A percentile compares a stretch with the other conserved stretches of the same genome.
Evolutionary conservation across 2,329 filamentous ascomycete genomes (phyloP).

Genomic region (Arthroderma sp.): DNA sequence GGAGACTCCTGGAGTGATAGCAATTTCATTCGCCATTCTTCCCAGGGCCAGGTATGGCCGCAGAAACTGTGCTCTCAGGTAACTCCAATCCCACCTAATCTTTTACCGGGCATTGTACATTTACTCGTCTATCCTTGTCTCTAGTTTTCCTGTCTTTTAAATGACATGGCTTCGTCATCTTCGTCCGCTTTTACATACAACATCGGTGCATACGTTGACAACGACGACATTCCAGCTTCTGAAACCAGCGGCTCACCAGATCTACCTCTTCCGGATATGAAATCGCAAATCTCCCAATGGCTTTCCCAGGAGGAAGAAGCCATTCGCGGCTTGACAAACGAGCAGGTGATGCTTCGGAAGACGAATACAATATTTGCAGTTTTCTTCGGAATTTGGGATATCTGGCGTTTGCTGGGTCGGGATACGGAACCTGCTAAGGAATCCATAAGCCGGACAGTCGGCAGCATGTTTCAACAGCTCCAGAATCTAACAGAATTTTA

Average conservation of each 20-base stretch:
- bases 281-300: conserved; percentile 25
- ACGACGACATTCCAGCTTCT: conserved; percentile 17
- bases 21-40: conserved; percentile 14
- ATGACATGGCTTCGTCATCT: conserved; percentile 20
- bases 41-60: conserved; percentile 21
- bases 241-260: conserved; percentile 13
- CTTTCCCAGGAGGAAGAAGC: conserved; percentile 19
- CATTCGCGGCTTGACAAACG: conserved; percentile 12
- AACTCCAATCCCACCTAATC: conserved; percentile 5
- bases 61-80: conserved; percentile 26
- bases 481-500: conserved; percentile 18
- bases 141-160: conserved; percentile 18
- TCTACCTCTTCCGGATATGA: conserved; percentile 22
- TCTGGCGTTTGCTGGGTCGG: conserved; percentile 23
- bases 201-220: conserved; percentile 23
- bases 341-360: conserved; percentile 15
- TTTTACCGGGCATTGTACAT: background rate
- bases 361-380: conserved; percentile 24
- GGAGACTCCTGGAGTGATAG: conserved; percentile 29
- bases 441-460: conserved; percentile 20
- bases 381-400: conserved; percentile 28
- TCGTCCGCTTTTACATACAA: conserved; percentile 12
- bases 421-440: conserved; percentile 15
- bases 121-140: too few species aligned
- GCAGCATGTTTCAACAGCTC: conserved; percentile 22